Conservation (phyloP, 2,329 filamentous ascomycete species). For the Colletotrichum neosansevieriae region DNA sequence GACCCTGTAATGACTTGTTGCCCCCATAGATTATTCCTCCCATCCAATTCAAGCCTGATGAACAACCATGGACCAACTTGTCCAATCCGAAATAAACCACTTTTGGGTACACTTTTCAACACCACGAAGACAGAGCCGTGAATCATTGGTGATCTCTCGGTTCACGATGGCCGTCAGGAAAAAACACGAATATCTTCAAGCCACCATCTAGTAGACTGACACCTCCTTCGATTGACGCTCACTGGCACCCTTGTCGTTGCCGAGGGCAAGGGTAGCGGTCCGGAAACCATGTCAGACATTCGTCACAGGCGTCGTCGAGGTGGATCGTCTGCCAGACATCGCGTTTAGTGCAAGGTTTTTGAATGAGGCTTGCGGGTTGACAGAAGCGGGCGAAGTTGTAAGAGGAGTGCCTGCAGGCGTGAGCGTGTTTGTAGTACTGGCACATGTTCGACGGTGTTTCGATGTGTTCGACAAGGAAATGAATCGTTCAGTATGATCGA, state of each 20-base stretch:
- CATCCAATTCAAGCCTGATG: too few relatives aligned
- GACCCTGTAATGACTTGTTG: background rate
- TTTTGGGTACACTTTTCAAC: too few relatives aligned
- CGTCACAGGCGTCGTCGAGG: slow-evolving; percentile 51
- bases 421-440: slow-evolving; percentile 54
- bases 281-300: slow-evolving; percentile 49
- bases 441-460: slow-evolving; percentile 47
- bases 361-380: slow-evolving; percentile 50
- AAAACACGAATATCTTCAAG: too few relatives aligned
- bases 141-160: too few relatives aligned
- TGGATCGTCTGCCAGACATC: slow-evolving; percentile 53
- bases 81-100: too few relatives aligned
- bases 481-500: background rate
- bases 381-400: slow-evolving; percentile 53
- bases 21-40: too few relatives aligned
- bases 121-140: too few relatives aligned
- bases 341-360: slow-evolving; percentile 50
- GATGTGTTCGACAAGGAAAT: background rate
- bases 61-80: too few relatives aligned
- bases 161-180: too few relatives aligned
- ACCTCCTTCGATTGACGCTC: background rate
- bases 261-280: slow-evolving; percentile 43
- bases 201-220: too few relatives aligned
- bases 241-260: slow-evolving; percentile 29
- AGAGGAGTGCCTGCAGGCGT: slow-evolving; percentile 50